A percentile compares a stretch with the other conserved stretches of the same genome.
Evolutionary conservation across 1,284 basidiomycete species (phyloP).

Genomic region (Trametes sp.): DNA sequence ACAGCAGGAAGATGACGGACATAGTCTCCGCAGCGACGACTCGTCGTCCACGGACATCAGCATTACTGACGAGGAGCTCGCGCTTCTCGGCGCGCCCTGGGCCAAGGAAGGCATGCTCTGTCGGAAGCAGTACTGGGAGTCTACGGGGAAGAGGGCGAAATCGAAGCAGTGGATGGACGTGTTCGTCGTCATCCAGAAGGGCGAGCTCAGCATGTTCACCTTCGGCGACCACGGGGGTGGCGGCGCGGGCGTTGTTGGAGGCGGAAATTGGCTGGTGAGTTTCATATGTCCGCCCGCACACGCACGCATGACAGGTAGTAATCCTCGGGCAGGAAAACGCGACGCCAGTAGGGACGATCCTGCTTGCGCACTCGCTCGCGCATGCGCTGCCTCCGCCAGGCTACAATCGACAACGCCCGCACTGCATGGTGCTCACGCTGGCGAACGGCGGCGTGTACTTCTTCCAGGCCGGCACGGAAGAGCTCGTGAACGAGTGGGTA

Average conservation of each 20-base stretch:
- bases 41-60: slow-evolving; percentile 73
- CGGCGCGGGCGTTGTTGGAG: slow-evolving; percentile 77
- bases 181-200: slow-evolving; percentile 95
- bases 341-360: slow-evolving; percentile 79
- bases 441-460: slow-evolving; percentile 91
- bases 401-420: slow-evolving; percentile 87
- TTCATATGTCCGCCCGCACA: slow-evolving; percentile 25
- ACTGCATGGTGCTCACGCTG: slow-evolving; percentile 95
- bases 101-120: slow-evolving; percentile 97
- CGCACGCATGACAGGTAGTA: not conserved
- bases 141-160: slow-evolving; percentile 80
- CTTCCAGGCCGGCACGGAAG: slow-evolving; percentile 98
- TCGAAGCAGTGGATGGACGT: slow-evolving; percentile 92
- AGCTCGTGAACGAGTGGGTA: slow-evolving; percentile 98
- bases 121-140: slow-evolving; percentile 95
- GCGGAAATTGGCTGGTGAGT: slow-evolving; percentile 95
- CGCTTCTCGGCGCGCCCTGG: slow-evolving; percentile 95
- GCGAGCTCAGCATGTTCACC: slow-evolving; percentile 93
- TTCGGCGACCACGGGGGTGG: slow-evolving; percentile 78
- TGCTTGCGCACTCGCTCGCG: slow-evolving; percentile 88
- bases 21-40: slow-evolving; percentile 69
- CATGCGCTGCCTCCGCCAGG: slow-evolving; percentile 91
- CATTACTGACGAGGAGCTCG: slow-evolving; percentile 93
- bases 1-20: slow-evolving; percentile 89
- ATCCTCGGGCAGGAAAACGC: slow-evolving; percentile 75